Evolutionary conservation across 768 basidiomycete genomes (phyloP), one percentile per base, ranked within the genome.

Genomic region (Rhizopogon rudus): DNA sequence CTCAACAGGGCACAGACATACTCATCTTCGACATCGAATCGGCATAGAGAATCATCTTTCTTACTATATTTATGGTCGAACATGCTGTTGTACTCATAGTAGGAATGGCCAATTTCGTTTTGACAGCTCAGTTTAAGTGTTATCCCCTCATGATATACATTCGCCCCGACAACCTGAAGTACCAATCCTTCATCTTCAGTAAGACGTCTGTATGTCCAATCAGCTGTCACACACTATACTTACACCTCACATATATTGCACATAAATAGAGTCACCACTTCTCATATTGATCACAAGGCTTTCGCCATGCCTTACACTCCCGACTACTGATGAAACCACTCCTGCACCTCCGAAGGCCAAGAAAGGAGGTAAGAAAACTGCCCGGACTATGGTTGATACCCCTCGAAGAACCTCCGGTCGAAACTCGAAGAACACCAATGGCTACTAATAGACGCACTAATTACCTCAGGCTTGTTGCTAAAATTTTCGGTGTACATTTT

Each of bases 11-110:
- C 44, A 6, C 28, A 66, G 67, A 58, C 29, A 51, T 48, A 52
- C 28, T 68, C 4, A 60, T 66, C 49, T 68, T 60, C 44, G 64
- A 68, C 42, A 60, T 67, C 14, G 13, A 62, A 49, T 35, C 50
- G 7, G 37, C 59, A 1, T 20, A 20, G 20, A 20, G 20, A 20
- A 20, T 20, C 20, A 20, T 2, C 20, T 20, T 20, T 12, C 13
- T 20, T 12, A 51, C 3, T 3, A 28, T 53, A 22, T 13, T 25
- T 46, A 29, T 9, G 22, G 25, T 25, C 25, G 25, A 12, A 37
- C 29, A 1, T 3, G 51, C 14, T 20, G 20, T 37, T 37, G 16
- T 22, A 17, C 37, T 49, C 33, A 51, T 45, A 46, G 28, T 14
- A n/a, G 31, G 17, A 5, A 22, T 40, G 28, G 29, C 33, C 53